phyloP scores from a whole-genome alignment of 139 green algal species.

The Deuterostichococcus epilithicus region DNA sequence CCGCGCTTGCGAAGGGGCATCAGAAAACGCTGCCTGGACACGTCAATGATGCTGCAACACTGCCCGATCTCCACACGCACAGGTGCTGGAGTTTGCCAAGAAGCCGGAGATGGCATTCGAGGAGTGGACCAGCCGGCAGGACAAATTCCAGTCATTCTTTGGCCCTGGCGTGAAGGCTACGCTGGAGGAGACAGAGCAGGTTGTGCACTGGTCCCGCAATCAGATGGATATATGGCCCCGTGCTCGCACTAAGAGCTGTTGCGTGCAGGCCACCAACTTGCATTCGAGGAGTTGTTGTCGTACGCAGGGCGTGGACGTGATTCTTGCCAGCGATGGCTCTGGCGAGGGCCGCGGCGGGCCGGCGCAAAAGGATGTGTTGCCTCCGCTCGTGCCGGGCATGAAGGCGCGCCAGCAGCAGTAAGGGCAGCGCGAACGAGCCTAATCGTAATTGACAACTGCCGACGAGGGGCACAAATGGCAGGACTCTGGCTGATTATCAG shows the following conservation, averaged over 20 bases:
- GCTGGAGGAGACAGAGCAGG: constrained; percentile 31
- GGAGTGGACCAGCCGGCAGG: constrained; percentile 54
- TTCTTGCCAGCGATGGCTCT: constrained; percentile 68
- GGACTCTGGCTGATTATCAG: too few species aligned
- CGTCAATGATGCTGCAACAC: too few species aligned
- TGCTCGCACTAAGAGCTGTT: neutral
- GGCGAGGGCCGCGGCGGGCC: constrained; percentile 57
- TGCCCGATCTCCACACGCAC: too few species aligned
- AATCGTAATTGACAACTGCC: neutral
- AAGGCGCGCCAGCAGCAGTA: constrained; percentile 59
- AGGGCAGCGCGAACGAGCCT: neutral
- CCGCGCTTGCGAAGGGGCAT: too few species aligned
- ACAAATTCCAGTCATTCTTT: constrained; percentile 92
- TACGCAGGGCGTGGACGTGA: constrained; percentile 61
- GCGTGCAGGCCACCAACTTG: neutral
- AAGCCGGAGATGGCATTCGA: constrained; percentile 53
- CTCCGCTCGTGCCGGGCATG: constrained; percentile 84
- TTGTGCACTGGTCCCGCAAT: neutral
- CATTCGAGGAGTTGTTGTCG: neutral
- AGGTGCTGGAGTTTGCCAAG: neutral
- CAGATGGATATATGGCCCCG: neutral
- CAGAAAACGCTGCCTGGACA: too few species aligned
- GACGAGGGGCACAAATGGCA: too few species aligned
- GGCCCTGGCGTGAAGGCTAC: constrained; percentile 76
- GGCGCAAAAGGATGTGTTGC: constrained; percentile 83